phyloP scores from a whole-genome alignment of 2,329 filamentous ascomycete genomes.

The Sclerotinia spermophila region DNA sequence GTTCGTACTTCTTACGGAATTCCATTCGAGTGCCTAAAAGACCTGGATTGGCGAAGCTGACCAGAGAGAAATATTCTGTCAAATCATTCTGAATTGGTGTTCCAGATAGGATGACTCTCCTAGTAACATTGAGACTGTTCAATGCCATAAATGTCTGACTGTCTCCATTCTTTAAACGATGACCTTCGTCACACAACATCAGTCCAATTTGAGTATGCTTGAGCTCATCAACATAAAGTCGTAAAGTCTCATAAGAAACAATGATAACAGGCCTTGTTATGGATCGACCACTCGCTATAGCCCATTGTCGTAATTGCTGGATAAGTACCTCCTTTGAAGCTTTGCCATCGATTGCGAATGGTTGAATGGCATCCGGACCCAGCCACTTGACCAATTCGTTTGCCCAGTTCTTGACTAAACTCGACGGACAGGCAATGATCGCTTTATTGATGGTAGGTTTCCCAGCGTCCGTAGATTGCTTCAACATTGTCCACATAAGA shows the following conservation, averaged over 20 bases:
- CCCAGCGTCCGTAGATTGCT: constrained; percentile 93
- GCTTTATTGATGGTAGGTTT: constrained; percentile 93
- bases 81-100: constrained; percentile 98
- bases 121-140: constrained; percentile 83
- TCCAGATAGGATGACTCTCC: constrained; percentile 90
- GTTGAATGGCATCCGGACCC: constrained; percentile 81
- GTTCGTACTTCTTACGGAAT: constrained; percentile 89
- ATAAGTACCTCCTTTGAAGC: constrained; percentile 91
- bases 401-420: constrained; percentile 95
- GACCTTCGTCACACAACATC: constrained; percentile 92
- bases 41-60: constrained; percentile 94
- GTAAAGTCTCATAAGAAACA: constrained; percentile 93
- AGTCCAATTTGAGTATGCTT: constrained; percentile 87
- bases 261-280: constrained; percentile 73
- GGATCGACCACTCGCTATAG: constrained; percentile 81
- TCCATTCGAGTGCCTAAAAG: constrained; percentile 84
- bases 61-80: constrained; percentile 94
- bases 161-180: constrained; percentile 94
- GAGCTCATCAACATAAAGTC: constrained; percentile 85
- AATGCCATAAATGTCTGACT: constrained; percentile 91
- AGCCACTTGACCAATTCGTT: constrained; percentile 98
- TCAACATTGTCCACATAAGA: constrained; percentile 92
- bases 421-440: constrained; percentile 94
- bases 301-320: constrained; percentile 89
- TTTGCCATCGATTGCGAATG: constrained; percentile 96